Evolutionary conservation across 371 early-diverging fungal genomes (phyloP), one percentile per base, ranked within the genome.

Genomic region (Mortierella sp.): DNA sequence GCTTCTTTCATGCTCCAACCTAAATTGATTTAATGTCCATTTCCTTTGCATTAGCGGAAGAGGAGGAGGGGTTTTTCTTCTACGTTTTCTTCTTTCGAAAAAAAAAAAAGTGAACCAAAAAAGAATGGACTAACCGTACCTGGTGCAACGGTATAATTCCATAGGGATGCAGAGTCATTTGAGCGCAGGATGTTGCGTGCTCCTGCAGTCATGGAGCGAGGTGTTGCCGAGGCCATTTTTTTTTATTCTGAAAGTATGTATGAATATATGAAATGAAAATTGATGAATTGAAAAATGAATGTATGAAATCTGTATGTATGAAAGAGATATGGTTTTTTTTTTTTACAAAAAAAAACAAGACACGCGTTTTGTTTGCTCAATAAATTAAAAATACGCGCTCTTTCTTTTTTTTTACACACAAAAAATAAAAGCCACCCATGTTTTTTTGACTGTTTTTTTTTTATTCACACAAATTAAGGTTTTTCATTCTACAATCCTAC

Each of bases 111-210:
- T 49, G 17, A 32, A 22, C 0, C 8, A 40, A 40, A 40, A 49
- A 49, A 8, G 49, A 5, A 23, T 19, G 42, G 10, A 10, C 2
- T 7, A 58, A n/a, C 9, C 13, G 47, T 86, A 88, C 93, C 93
- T 59, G 96, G 96, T 26, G 96, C 95, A 53, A 96, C 85, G 0
- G 96, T 95, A 83, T 94, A 95, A 84, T 96, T 96, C 96, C 96
- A 96, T 29, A 96, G 84, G 57, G 93, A 93, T 19, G 94, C 93
- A 26, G 96, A 96, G 85, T 96, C 96, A 68, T 96, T 96, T 15
- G 95, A 92, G 47, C 96, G 93, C 67, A 96, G 87, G 47, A 96
- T 92, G 83, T 96, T 96, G 71, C 95, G 90, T 68, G 93, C 93
- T 54, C 96, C 96, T 23, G 90, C 88, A 22, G 92, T 91, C 96